Base-by-base conservation (phyloP, 306 rosid genomes). In the Prunus kanzakura region DNA sequence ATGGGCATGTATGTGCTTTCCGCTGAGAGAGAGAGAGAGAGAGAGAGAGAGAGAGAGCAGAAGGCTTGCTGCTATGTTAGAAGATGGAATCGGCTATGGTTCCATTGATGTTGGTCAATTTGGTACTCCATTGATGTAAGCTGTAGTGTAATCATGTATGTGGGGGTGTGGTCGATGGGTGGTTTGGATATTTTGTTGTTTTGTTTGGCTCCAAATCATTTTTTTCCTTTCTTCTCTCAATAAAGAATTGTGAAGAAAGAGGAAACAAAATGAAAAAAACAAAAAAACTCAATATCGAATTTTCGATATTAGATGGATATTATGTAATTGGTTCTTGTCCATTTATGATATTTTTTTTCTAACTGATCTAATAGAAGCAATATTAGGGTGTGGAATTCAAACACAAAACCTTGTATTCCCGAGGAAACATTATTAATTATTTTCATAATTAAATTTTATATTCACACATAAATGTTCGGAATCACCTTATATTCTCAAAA, bases 1-100 rank as follows among this genome's bases (percentile, higher is more conserved):
- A 55, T 12, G 16, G 68, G 52, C 56, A 64, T 20, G 62, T 56
- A 22, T 16, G 58, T 18, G 55, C 80, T 64, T 69, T 82, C 82
- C 6, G 68, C 27, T 20, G 62, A 41, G 57, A 52, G 57, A 51
- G 20, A 51, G 57, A 38, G 54, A n/a, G 55, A 66, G 23, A 60
- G 62, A 71, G 62, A 71, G 29, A 22, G 51, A 55, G 19, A 67
- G 56, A 20, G 20, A 8, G 23, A 62, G 11, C 14, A 38, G 43
- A 46, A 54, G 29, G 55, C 73, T 38, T 43, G 79, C 20, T 47
- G 27, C 45, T 23, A 25, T 23, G 49, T 22, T 23, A 45, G 22
- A 58, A 45, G 55, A 20, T 18, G 12, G 55, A 69, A 29, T 76
- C 49, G 72, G 46, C 41, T 43, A 49, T 22, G 69, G 74, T 43